phyloP scores from a whole-genome alignment of 1,139 yeast species.

The Blastobotrys persicus region DNA sequence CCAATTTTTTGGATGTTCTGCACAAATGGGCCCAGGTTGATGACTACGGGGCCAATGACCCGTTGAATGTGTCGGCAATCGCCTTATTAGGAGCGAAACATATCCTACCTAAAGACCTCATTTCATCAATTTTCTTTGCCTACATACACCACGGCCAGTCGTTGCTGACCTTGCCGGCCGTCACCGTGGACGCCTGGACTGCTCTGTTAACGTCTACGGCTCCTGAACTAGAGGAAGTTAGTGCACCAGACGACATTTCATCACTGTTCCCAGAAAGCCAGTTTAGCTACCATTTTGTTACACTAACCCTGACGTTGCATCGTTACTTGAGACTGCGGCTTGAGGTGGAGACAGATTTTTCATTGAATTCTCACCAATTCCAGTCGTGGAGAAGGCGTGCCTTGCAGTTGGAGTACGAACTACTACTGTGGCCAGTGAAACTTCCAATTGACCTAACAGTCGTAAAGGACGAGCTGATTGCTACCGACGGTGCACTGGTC shows the following conservation, averaged over 20 bases:
- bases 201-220: slow-evolving; percentile 12
- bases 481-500: slow-evolving; percentile 25
- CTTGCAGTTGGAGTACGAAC: slow-evolving; percentile 24
- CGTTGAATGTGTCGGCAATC: slow-evolving; percentile 2
- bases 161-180: slow-evolving; percentile 15
- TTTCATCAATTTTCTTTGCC: neutral
- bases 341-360: slow-evolving; percentile 9
- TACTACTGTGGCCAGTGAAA: slow-evolving; percentile 26
- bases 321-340: neutral
- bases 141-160: neutral
- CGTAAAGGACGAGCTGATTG: slow-evolving; percentile 26
- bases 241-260: neutral
- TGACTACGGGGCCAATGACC: neutral
- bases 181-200: slow-evolving; percentile 22
- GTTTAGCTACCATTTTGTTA: neutral
- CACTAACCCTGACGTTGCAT: neutral
- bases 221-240: neutral
- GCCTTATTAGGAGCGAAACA: slow-evolving; percentile 1
- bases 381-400: slow-evolving; percentile 7
- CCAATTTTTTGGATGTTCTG: neutral
- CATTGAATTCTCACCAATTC: neutral
- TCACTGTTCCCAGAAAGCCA: neutral
- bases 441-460: slow-evolving; percentile 25
- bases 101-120: slow-evolving; percentile 3
- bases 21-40: neutral